A percentile compares a stretch with the other conserved stretches of the same genome.
These are phyloP conservation scores for Fistulifera solaris DNA, from an alignment of 108 stramenopile genomes.

Conservation along the genomic window DNA sequence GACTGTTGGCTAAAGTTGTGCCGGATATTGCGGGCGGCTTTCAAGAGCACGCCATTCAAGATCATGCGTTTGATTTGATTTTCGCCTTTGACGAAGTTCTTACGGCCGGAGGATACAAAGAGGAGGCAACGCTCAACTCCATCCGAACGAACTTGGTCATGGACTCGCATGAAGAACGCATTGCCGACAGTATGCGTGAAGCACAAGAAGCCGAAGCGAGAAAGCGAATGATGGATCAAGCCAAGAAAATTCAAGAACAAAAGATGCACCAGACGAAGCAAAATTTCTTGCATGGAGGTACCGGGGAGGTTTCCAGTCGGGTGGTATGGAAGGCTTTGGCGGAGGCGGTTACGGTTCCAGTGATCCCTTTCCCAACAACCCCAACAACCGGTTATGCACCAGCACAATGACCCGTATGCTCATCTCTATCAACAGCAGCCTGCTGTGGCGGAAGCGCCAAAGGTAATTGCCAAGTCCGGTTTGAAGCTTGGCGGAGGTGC, in stretches of 20 bases:
- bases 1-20: conserved; percentile 95
- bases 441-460: conserved; percentile 31
- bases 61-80: conserved; percentile 93
- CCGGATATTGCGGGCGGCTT: conserved; percentile 92
- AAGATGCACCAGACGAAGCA: conserved; percentile 72
- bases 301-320: conserved; percentile 27
- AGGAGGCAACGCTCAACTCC: conserved; percentile 78
- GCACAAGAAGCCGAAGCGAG: conserved; percentile 84
- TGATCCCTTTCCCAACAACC: conserved; percentile 16
- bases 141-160: conserved; percentile 94
- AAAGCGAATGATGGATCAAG: conserved; percentile 81
- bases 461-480: conserved; percentile 81
- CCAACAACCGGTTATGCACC: conserved; percentile 12
- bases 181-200: conserved; percentile 85
- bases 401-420: conserved; percentile 10
- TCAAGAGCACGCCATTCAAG: conserved; percentile 85
- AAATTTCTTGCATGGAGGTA: conserved; percentile 54
- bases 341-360: conserved; percentile 43
- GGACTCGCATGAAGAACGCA: conserved; percentile 98
- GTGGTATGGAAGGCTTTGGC: conserved; percentile 64
- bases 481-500: conserved; percentile 88
- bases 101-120: conserved; percentile 95
- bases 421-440: conserved; percentile 2
- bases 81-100: conserved; percentile 99
- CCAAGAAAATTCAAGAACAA: conserved; percentile 81